Evolutionary conservation across 148 eudicot species (phyloP).

Genomic region (Silene conica): DNA sequence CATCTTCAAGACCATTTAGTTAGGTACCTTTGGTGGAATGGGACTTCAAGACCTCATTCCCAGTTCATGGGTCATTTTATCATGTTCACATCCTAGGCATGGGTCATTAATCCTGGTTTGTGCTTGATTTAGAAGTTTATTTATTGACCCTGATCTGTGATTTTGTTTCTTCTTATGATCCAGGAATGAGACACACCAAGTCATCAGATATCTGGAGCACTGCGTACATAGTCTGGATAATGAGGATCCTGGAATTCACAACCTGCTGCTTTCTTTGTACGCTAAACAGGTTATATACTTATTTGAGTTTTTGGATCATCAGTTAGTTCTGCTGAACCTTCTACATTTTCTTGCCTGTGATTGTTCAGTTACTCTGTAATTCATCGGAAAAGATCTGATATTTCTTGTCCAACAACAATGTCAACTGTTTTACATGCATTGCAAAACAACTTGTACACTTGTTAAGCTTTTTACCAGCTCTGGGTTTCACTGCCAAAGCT

Average conservation of each 20-base stretch:
- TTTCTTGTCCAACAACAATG: background rate
- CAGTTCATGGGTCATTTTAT: background rate
- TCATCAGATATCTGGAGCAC: slow-evolving; percentile 85
- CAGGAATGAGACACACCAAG: slow-evolving; percentile 99
- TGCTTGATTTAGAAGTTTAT: background rate
- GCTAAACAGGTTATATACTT: slow-evolving; percentile 71
- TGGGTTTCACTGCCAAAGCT: too few relatives aligned
- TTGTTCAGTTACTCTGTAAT: background rate
- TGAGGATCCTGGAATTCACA: slow-evolving; percentile 98
- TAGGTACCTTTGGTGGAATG: background rate
- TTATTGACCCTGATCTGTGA: slow-evolving; percentile 1
- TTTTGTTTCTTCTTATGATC: slow-evolving; percentile 19
- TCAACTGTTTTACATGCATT: too few relatives aligned
- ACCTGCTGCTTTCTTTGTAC: slow-evolving; percentile 86
- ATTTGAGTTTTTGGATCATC: slow-evolving; percentile 1
- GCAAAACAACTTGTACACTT: too few relatives aligned
- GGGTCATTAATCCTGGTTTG: too few relatives aligned
- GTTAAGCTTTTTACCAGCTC: too few relatives aligned
- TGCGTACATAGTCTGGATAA: slow-evolving; percentile 85
- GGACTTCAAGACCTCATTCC: background rate
- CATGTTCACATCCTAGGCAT: too few relatives aligned
- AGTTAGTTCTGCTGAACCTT: background rate
- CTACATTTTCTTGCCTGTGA: background rate
- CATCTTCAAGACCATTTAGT: too few relatives aligned
- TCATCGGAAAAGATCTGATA: background rate